Conservation (phyloP, 768 basidiomycete genomes). For the Russula dissimulans region DNA sequence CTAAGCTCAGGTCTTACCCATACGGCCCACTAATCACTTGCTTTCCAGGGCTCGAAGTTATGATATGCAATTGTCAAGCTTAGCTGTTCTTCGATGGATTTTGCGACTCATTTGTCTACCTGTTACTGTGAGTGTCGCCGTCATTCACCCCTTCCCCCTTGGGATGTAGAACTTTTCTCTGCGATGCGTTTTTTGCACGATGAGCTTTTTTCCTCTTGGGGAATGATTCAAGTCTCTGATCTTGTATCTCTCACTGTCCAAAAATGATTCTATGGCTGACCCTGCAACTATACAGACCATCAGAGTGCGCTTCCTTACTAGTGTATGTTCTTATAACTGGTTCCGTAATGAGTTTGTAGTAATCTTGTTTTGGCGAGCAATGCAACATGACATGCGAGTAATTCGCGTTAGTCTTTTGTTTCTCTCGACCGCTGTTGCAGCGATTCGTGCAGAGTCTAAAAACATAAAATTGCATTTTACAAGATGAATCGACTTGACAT, state of each 20-base stretch:
- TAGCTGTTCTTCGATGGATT: background rate
- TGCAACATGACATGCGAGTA: background rate
- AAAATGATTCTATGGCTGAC: background rate
- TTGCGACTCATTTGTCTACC: background rate
- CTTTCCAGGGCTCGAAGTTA: background rate
- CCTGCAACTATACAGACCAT: background rate
- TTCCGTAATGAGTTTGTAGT: background rate
- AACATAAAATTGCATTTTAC: too few species aligned
- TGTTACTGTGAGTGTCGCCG: conserved; percentile 25
- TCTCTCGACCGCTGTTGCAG: too few species aligned
- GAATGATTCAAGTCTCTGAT: conserved; percentile 82
- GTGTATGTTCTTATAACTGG: background rate
- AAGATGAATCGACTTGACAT: background rate
- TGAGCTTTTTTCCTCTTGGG: conserved; percentile 51
- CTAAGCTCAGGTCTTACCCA: background rate
- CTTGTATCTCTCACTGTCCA: background rate
- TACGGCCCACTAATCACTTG: background rate
- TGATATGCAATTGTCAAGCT: background rate
- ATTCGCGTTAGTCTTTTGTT: background rate
- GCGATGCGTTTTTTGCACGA: conserved; percentile 49
- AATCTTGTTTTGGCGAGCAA: background rate
- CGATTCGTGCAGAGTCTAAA: too few species aligned
- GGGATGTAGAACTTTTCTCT: conserved; percentile 40
- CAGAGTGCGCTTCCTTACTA: background rate
- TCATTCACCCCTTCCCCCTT: conserved; percentile 13